These are phyloP conservation scores for Colletotrichum scovillei DNA, from an alignment of 2,329 filamentous ascomycete genomes.

Conservation along the genomic window DNA sequence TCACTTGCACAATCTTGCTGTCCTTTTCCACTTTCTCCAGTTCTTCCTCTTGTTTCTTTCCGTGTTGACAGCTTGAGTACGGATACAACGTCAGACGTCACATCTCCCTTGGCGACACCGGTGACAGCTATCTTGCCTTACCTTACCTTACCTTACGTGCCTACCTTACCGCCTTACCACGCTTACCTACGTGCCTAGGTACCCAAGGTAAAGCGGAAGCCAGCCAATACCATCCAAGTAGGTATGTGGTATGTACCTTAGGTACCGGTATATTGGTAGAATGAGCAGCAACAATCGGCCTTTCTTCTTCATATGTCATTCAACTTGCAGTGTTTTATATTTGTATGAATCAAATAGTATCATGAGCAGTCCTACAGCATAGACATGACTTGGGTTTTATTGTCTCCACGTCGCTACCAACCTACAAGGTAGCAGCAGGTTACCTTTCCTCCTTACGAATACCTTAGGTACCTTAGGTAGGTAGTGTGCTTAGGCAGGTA, in stretches of 20 bases:
- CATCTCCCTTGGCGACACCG: slow-evolving; percentile 20
- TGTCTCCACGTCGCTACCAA: not conserved
- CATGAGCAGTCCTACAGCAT: not conserved
- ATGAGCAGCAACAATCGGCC: too few relatives aligned
- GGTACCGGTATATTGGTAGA: too few relatives aligned
- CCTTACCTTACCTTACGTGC: not conserved
- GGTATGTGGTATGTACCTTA: too few relatives aligned
- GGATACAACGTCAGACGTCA: slow-evolving; percentile 22
- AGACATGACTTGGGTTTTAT: not conserved
- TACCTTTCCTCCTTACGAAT: too few relatives aligned
- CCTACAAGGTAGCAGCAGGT: too few relatives aligned
- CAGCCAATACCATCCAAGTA: not conserved
- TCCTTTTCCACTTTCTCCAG: not conserved
- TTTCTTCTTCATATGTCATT: not conserved
- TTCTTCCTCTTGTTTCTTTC: not conserved
- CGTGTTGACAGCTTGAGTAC: too few relatives aligned
- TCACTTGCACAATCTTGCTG: slow-evolving; percentile 3
- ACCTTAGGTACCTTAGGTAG: too few relatives aligned
- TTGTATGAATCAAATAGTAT: not conserved
- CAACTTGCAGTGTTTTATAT: not conserved
- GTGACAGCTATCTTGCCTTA: not conserved
- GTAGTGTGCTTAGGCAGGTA: not conserved
- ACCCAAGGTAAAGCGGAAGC: too few relatives aligned
- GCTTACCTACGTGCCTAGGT: not conserved
- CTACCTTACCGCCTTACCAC: not conserved